A percentile compares a stretch with the other conserved stretches of the same genome.
Conservation (phyloP, 257 asterid genomes). For the Rhazya stricta region DNA sequence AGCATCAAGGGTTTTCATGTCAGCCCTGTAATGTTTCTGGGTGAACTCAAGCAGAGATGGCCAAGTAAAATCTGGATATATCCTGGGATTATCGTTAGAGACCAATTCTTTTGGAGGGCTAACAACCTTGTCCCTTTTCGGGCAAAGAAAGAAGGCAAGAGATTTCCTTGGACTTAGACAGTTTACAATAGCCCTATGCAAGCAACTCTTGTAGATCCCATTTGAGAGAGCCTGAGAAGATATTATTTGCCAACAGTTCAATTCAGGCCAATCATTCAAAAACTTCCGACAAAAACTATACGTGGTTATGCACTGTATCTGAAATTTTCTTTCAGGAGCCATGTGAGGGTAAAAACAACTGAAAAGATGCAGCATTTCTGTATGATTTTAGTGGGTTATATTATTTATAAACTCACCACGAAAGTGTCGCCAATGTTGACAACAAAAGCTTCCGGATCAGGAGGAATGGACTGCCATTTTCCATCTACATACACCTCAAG, state of each 20-base stretch:
- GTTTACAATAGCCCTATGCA: slow-evolving; percentile 78
- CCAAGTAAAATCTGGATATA: slow-evolving; percentile 78
- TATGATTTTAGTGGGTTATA: not conserved
- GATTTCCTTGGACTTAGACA: slow-evolving; percentile 46
- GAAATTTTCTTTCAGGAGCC: not conserved
- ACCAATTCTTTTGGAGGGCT: slow-evolving; percentile 53
- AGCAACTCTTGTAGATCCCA: slow-evolving; percentile 76
- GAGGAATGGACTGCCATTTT: slow-evolving; percentile 63
- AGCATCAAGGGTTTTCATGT: slow-evolving; percentile 65
- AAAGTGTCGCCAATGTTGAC: slow-evolving; percentile 86
- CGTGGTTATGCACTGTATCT: not conserved
- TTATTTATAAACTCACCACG: slow-evolving; percentile 40
- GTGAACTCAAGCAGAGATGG: slow-evolving; percentile 59
- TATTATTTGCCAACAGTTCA: not conserved
- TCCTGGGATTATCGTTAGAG: slow-evolving; percentile 34
- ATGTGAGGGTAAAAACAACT: not conserved
- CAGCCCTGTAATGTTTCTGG: slow-evolving; percentile 75
- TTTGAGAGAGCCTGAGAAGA: slow-evolving; percentile 62
- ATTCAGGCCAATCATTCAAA: not conserved
- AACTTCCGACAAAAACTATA: not conserved
- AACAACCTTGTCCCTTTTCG: slow-evolving; percentile 49
- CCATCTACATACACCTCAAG: slow-evolving; percentile 58
- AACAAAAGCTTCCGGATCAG: slow-evolving; percentile 60
- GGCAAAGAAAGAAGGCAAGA: slow-evolving; percentile 72
- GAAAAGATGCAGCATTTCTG: not conserved